Percentiles rank a stretch among this genome's conserved stretches.
phyloP scores from a whole-genome alignment of 1,284 basidiomycete species.

The Trichosporon sp. region DNA sequence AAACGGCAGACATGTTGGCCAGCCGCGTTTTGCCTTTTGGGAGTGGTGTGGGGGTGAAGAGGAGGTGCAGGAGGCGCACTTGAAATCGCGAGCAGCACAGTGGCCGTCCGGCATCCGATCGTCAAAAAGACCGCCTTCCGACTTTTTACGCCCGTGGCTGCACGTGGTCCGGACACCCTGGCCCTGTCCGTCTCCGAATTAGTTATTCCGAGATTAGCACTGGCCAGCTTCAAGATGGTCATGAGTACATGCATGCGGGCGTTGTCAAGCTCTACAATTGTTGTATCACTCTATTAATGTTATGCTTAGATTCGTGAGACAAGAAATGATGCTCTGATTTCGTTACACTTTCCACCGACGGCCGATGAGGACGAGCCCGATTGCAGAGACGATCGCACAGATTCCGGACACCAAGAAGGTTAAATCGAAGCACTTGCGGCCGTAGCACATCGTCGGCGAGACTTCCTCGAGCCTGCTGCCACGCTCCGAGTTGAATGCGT shows the following conservation, averaged over 20 bases:
- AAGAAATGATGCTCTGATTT: neutral
- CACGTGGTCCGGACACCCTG: neutral
- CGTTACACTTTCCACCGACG: slow-evolving; percentile 42
- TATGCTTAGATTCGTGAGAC: slow-evolving; percentile 24
- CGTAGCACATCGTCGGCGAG: slow-evolving; percentile 35
- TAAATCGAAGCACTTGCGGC: slow-evolving; percentile 39
- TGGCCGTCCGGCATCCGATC: neutral
- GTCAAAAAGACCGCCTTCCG: slow-evolving; percentile 4
- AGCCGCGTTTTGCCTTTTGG: slow-evolving; percentile 14
- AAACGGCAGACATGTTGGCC: slow-evolving; percentile 18
- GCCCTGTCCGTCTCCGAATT: neutral
- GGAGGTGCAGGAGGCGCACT: neutral
- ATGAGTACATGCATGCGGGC: neutral
- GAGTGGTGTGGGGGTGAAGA: neutral
- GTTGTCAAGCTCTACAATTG: neutral
- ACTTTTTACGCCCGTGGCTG: neutral
- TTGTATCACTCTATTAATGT: neutral
- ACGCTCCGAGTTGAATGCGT: slow-evolving; percentile 8
- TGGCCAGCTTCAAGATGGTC: neutral
- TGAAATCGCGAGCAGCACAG: neutral
- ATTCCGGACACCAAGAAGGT: slow-evolving; percentile 41
- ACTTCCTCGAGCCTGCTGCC: slow-evolving; percentile 35
- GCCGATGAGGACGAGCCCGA: slow-evolving; percentile 39
- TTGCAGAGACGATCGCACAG: slow-evolving; percentile 31
- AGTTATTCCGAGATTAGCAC: neutral